Base-by-base conservation (phyloP, 768 basidiomycete genomes). In the Russula abietina region DNA sequence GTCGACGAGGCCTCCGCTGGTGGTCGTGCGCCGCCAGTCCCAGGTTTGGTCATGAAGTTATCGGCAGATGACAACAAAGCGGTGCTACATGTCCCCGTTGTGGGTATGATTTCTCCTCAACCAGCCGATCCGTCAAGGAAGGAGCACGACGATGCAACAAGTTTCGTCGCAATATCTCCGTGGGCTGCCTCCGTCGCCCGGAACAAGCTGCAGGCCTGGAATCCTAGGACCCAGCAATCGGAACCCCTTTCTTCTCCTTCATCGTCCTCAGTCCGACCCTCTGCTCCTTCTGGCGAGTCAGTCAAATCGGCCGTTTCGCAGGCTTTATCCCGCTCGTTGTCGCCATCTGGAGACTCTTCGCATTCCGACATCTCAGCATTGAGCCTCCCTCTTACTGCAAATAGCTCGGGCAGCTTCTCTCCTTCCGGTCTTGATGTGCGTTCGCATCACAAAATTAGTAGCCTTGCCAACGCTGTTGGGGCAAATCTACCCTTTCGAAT, bases 1-100 rank as follows among this genome's bases (percentile, higher is more conserved):
- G 70, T 73, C 49, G 69, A 71, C 61, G 61, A 57, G 61, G 59
- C 38, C 28, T 61, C 53, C 65, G 66, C 36, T 71, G 65, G 59
- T 12, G 60, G 52, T n/a, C 38, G 55, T n/a, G 56, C 41, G 19
- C 28, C 52, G 32, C 55, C 51, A 17, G 59, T 51, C 38, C 43
- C 65, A 7, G 59, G 61, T 32, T 58, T 64, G 22, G 55, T 66
- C 30, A 45, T 67, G 59, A 46, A 60, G 48, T 32, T 67, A 52
- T 52, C 64, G 19, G 49, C 26, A 2, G 59, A 61, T 26, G 60
- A 61, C 6, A 33, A 61, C 36, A 67, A 67, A 56, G 53, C 33
- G 22, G 58, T 55, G 39, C 6, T 54, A 45, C 60, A 67, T 32
- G 45, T 63, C 26, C 60, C 65, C 26, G 65, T 67, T 26, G 65